Evolutionary conservation across 805 yeast genomes (phyloP).

Genomic region (Helenozyma rhizophorensis): DNA sequence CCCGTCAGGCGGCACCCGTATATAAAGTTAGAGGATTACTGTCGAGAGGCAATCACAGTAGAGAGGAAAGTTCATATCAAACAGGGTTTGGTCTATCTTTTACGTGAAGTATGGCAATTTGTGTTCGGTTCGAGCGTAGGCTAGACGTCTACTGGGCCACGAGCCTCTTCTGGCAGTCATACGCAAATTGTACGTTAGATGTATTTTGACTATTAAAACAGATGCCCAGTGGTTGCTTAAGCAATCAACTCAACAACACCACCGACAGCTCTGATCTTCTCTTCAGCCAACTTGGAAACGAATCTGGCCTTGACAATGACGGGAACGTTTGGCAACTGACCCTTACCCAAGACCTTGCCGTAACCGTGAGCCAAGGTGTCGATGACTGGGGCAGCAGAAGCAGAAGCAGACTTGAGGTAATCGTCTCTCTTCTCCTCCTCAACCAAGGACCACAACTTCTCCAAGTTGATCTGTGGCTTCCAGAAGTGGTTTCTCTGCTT

Average conservation of each 20-base stretch:
- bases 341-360: slow-evolving; percentile 99
- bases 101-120: too few relatives aligned
- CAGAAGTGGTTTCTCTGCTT: slow-evolving; percentile 91
- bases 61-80: too few relatives aligned
- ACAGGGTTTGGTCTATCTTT: too few relatives aligned
- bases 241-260: slow-evolving; percentile 99
- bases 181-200: slow-evolving; percentile 6
- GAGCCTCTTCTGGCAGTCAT: too few relatives aligned
- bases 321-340: slow-evolving; percentile 96
- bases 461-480: slow-evolving; percentile 97
- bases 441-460: slow-evolving; percentile 96
- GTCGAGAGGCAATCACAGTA: too few relatives aligned
- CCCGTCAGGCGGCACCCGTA: too few relatives aligned
- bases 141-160: too few relatives aligned
- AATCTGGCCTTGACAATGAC: slow-evolving; percentile 99
- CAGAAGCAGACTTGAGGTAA: slow-evolving; percentile 77
- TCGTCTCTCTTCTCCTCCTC: slow-evolving; percentile 92
- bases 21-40: too few relatives aligned
- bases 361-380: slow-evolving; percentile 99
- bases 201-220: slow-evolving; percentile 18
- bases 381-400: slow-evolving; percentile 95
- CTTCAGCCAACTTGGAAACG: slow-evolving; percentile 98
- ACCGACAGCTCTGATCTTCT: slow-evolving; percentile 99
- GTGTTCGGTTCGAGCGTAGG: too few relatives aligned
- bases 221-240: slow-evolving; percentile 41